Evolutionary conservation across 1,284 basidiomycete species (phyloP).

Genomic region (Tylopilus sp.): DNA sequence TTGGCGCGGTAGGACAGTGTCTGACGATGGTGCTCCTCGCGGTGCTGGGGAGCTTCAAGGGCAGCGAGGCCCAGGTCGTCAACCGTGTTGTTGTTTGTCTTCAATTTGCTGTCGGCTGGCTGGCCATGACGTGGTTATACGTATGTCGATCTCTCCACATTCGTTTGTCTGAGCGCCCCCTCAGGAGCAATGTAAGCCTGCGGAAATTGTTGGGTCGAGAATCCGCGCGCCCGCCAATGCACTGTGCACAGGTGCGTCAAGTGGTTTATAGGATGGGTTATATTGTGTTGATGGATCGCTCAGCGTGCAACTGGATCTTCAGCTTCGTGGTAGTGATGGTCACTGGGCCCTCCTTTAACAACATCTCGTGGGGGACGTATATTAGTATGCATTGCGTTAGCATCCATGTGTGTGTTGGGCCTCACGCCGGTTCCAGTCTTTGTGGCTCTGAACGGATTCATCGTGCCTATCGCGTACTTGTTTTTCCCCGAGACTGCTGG

Average conservation of each 20-base stretch:
- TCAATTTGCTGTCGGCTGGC: slow-evolving; percentile 34
- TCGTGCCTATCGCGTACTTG: slow-evolving; percentile 56
- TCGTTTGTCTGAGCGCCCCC: background rate
- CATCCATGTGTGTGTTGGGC: background rate
- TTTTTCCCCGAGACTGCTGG: slow-evolving; percentile 70
- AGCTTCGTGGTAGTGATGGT: slow-evolving; percentile 66
- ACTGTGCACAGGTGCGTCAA: slow-evolving; percentile 43
- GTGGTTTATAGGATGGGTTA: background rate
- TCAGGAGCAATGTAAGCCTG: slow-evolving; percentile 39
- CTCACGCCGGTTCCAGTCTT: slow-evolving; percentile 42
- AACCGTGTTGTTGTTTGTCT: slow-evolving; percentile 38
- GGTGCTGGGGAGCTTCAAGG: slow-evolving; percentile 27
- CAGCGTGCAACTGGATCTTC: slow-evolving; percentile 56
- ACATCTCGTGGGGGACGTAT: slow-evolving; percentile 60
- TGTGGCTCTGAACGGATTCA: slow-evolving; percentile 54
- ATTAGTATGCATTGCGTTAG: slow-evolving; percentile 39
- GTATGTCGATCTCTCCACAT: slow-evolving; percentile 34
- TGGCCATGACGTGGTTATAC: slow-evolving; percentile 64
- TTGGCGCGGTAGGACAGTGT: slow-evolving; percentile 35
- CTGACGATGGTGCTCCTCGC: slow-evolving; percentile 36
- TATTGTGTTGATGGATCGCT: background rate
- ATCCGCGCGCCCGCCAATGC: slow-evolving; percentile 67
- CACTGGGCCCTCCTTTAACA: slow-evolving; percentile 59
- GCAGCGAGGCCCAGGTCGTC: slow-evolving; percentile 42
- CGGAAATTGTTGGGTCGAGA: slow-evolving; percentile 59